Evolutionary conservation across 352 stramenopile genomes (phyloP).

Genomic region (Globisporangium acanthophoron): DNA sequence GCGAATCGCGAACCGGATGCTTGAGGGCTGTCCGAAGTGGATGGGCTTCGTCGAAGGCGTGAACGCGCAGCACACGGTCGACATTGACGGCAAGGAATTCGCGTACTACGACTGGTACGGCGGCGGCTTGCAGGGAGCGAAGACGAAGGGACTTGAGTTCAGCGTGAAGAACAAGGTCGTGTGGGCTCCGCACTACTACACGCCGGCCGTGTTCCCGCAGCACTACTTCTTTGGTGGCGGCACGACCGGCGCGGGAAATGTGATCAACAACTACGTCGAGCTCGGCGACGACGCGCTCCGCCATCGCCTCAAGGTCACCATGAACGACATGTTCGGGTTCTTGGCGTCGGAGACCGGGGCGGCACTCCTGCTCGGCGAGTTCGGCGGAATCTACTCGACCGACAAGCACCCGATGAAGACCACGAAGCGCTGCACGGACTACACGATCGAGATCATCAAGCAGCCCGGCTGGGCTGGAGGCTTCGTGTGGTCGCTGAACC

Average conservation of each 20-base stretch:
- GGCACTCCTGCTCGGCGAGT: constrained; percentile 28
- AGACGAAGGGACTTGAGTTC: constrained; percentile 17
- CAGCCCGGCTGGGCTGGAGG: constrained; percentile 26
- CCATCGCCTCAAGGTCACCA: constrained; percentile 19
- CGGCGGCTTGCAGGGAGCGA: constrained; percentile 25
- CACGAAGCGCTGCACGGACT: constrained; percentile 26
- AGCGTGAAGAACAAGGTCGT: constrained; percentile 23
- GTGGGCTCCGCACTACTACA: constrained; percentile 36
- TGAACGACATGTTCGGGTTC: constrained; percentile 39
- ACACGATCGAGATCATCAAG: constrained; percentile 25
- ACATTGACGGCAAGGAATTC: constrained; percentile 21
- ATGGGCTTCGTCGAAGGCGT: constrained; percentile 37
- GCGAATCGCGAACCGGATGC: constrained; percentile 27
- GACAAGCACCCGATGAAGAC: constrained; percentile 26
- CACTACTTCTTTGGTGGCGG: constrained; percentile 23
- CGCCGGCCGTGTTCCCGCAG: constrained; percentile 26
- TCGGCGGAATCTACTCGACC: constrained; percentile 25
- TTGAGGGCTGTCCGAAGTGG: constrained; percentile 29
- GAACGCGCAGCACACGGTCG: constrained; percentile 18
- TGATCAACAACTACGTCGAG: constrained; percentile 23
- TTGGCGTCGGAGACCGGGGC: constrained; percentile 17
- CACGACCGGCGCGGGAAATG: constrained; percentile 2
- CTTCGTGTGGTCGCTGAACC: constrained; percentile 33
- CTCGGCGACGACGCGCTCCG: constrained; percentile 20
- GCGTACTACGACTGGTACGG: constrained; percentile 38